A percentile compares a stretch with the other conserved stretches of the same genome.
Evolutionary conservation across 73 alveolate species (phyloP).

Genomic region (Halteria grandinella): DNA sequence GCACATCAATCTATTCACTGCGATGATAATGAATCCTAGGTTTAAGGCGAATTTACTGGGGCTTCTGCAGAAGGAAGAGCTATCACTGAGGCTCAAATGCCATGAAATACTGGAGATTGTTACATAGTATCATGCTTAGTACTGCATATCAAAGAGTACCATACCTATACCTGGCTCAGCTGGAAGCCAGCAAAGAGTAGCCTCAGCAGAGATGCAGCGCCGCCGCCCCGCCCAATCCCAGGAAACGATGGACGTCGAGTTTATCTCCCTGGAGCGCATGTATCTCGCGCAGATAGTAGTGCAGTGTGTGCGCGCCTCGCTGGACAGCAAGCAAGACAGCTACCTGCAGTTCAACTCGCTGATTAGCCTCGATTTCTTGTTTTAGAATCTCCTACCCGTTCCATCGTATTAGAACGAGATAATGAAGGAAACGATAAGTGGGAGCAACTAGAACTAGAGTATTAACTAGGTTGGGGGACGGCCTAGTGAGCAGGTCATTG

Average conservation of each 20-base stretch:
- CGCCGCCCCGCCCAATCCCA: background rate
- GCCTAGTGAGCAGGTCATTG: conserved; percentile 3
- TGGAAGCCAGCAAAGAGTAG: background rate
- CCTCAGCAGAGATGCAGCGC: background rate
- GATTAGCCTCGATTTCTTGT: conserved; percentile 57
- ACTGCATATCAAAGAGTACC: conserved; percentile 53
- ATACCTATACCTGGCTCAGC: background rate
- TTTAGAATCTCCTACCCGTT: conserved; percentile 68
- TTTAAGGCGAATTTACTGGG: conserved; percentile 38
- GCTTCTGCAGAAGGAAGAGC: conserved; percentile 51
- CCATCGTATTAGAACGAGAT: conserved; percentile 60
- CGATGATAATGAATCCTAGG: conserved; percentile 28
- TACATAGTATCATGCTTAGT: conserved; percentile 28
- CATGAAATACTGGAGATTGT: conserved; percentile 65
- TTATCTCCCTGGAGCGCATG: conserved; percentile 60
- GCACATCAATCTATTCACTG: conserved; percentile 46
- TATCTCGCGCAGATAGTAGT: conserved; percentile 31
- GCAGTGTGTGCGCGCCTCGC: conserved; percentile 18
- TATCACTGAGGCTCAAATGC: conserved; percentile 56
- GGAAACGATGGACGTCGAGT: conserved; percentile 53
- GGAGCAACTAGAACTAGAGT: background rate
- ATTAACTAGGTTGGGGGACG: background rate
- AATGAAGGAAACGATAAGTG: conserved; percentile 3
- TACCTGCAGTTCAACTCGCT: conserved; percentile 65
- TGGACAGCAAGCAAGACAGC: conserved; percentile 43